A percentile compares a stretch with the other conserved stretches of the same genome.
Evolutionary conservation across 2,329 filamentous ascomycete species (phyloP).

Genomic region (Talaromyces sp.): DNA sequence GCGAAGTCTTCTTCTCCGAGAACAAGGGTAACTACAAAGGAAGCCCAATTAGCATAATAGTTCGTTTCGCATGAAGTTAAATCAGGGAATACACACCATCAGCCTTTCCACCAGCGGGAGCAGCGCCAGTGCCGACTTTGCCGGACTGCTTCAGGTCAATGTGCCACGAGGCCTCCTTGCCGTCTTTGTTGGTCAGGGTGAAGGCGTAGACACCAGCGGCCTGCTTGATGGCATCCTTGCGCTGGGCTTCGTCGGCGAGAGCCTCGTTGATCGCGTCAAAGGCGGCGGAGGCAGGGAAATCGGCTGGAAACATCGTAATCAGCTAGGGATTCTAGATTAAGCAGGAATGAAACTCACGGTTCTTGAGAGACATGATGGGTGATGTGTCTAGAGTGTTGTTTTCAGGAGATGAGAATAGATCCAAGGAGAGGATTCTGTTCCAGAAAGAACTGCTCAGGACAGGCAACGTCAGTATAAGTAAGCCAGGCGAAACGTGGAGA

Average conservation of each 20-base stretch:
- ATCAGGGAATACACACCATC: conserved; percentile 55
- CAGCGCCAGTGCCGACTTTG: conserved; percentile 68
- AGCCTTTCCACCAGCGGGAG: conserved; percentile 66
- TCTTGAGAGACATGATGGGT: conserved; percentile 64
- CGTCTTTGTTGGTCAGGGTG: conserved; percentile 79
- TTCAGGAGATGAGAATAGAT: not conserved
- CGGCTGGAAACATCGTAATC: conserved; percentile 45
- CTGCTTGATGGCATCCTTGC: conserved; percentile 83
- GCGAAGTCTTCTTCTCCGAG: conserved; percentile 83
- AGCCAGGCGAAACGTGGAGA: not conserved
- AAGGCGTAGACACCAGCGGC: conserved; percentile 86
- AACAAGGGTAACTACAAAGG: conserved; percentile 65
- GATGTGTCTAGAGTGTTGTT: not conserved
- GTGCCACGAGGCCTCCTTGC: conserved; percentile 81
- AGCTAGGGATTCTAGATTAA: not conserved
- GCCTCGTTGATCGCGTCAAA: conserved; percentile 81
- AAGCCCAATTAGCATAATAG: not conserved
- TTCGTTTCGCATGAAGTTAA: not conserved
- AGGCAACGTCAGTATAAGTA: not conserved
- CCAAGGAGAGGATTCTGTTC: not conserved
- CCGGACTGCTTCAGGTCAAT: conserved; percentile 93
- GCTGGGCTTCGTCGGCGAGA: conserved; percentile 65
- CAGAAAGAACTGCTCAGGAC: not conserved
- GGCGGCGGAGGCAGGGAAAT: conserved; percentile 82
- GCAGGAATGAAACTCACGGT: conserved; percentile 47